Evolutionary conservation across 306 rosid genomes (phyloP).

Genomic region (Prinsepia uniflora): DNA sequence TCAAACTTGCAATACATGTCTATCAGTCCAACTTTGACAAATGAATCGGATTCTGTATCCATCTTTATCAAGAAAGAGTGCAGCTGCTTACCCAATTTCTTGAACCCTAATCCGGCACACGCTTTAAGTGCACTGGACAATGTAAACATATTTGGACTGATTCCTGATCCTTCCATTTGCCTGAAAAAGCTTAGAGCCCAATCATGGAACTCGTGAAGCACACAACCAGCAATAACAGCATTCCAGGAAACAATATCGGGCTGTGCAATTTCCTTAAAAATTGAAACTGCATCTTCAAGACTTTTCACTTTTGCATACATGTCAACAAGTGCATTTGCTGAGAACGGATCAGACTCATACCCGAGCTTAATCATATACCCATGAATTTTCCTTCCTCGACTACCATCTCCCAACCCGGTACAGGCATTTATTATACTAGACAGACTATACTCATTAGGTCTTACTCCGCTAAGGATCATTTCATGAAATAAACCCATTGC

Average conservation of each 20-base stretch:
- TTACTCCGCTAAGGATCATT: conserved; percentile 59
- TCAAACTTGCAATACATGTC: conserved; percentile 79
- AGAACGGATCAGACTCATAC: conserved; percentile 56
- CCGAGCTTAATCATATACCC: conserved; percentile 60
- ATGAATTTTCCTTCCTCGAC: conserved; percentile 50
- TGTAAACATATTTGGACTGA: conserved; percentile 63
- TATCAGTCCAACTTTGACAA: conserved; percentile 64
- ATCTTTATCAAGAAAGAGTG: conserved; percentile 64
- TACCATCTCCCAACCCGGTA: conserved; percentile 46
- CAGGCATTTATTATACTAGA: conserved; percentile 71
- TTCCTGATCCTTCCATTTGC: conserved; percentile 46
- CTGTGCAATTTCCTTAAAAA: conserved; percentile 49
- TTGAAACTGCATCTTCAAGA: conserved; percentile 47
- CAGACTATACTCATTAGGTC: conserved; percentile 75
- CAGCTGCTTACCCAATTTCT: conserved; percentile 71
- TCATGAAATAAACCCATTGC: conserved; percentile 55
- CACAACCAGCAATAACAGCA: conserved; percentile 86
- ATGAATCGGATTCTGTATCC: conserved; percentile 53
- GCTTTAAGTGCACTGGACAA: conserved; percentile 78
- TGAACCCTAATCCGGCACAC: conserved; percentile 52
- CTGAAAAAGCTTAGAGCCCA: conserved; percentile 45
- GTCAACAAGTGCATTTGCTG: conserved; percentile 79
- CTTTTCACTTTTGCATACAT: conserved; percentile 69
- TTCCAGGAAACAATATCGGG: conserved; percentile 91
- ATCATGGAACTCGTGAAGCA: conserved; percentile 44